Evolutionary conservation across 441 rosid species (phyloP).

Genomic region (Adansonia madagascariensis): DNA sequence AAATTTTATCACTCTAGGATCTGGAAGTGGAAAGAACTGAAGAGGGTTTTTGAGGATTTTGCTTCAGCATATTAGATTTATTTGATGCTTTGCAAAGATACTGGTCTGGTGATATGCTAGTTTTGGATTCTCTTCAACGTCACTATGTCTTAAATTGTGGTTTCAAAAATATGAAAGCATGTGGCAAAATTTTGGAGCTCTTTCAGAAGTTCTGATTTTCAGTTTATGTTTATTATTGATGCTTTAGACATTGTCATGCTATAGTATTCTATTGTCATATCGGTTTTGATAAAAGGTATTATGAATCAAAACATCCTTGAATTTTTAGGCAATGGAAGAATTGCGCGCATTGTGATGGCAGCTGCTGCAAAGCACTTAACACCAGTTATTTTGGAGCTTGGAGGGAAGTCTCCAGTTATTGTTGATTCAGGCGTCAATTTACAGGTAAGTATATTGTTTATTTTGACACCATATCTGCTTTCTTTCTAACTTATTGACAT

Average conservation of each 20-base stretch:
- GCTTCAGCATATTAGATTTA: not conserved
- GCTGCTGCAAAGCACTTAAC: slow-evolving; percentile 88
- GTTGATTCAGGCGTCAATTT: slow-evolving; percentile 64
- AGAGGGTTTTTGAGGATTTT: not conserved
- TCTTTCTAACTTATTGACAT: slow-evolving; percentile 21
- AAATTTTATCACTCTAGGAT: not conserved
- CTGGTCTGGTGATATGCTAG: not conserved
- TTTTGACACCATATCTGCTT: not conserved
- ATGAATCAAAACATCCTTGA: slow-evolving; percentile 22
- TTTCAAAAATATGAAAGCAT: not conserved
- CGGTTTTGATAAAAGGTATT: not conserved
- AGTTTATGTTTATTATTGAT: slow-evolving; percentile 4
- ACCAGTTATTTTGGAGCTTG: slow-evolving; percentile 77
- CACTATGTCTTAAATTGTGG: not conserved
- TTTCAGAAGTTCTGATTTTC: not conserved
- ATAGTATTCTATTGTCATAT: slow-evolving; percentile 6
- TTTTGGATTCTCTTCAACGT: not conserved
- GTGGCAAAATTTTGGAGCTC: not conserved
- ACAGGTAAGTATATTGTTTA: slow-evolving; percentile 39
- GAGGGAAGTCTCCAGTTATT: slow-evolving; percentile 76
- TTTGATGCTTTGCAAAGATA: slow-evolving; percentile 2
- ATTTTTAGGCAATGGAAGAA: slow-evolving; percentile 59
- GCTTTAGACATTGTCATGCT: slow-evolving; percentile 23
- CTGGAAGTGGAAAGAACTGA: not conserved
- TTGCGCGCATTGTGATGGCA: slow-evolving; percentile 73